Evolutionary conservation across 2,329 filamentous ascomycete genomes (phyloP).

Genomic region (Talaromyces verruculosus): DNA sequence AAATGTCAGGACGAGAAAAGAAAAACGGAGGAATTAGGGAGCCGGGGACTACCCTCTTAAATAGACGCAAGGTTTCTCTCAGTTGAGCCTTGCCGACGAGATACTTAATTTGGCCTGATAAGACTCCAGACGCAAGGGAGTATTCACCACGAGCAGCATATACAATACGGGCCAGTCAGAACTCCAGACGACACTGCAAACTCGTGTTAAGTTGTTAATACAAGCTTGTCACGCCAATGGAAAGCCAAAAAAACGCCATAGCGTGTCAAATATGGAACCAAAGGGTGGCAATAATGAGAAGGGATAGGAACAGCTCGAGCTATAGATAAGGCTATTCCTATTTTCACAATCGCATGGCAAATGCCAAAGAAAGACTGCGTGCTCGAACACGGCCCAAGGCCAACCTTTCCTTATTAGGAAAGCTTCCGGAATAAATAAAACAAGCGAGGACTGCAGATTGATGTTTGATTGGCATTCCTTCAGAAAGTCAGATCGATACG

Average conservation of each 20-base stretch:
- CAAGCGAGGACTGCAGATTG: neutral
- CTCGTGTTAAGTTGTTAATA: neutral
- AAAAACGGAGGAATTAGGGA: neutral
- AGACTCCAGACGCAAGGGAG: constrained; percentile 13
- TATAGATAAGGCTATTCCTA: constrained; percentile 13
- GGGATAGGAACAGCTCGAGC: neutral
- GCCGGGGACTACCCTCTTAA: constrained; percentile 5
- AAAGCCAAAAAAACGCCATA: constrained; percentile 5
- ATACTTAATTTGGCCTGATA: neutral
- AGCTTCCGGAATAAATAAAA: constrained; percentile 4
- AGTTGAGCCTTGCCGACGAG: neutral
- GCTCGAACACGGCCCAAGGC: constrained; percentile 1
- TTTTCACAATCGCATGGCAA: constrained; percentile 1
- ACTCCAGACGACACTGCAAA: neutral
- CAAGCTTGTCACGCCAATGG: neutral
- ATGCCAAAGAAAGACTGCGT: constrained; percentile 1
- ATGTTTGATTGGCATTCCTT: neutral
- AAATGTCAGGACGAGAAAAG: neutral
- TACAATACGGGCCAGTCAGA: neutral
- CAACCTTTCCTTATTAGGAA: constrained; percentile 5
- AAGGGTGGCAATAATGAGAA: neutral
- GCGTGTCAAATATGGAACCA: neutral
- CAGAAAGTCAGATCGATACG: neutral
- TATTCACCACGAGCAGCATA: neutral
- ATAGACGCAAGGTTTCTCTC: constrained; percentile 2